phyloP scores from a whole-genome alignment of 228 moss, liverwort and hornwort species.

The Sphagnum fallax region DNA sequence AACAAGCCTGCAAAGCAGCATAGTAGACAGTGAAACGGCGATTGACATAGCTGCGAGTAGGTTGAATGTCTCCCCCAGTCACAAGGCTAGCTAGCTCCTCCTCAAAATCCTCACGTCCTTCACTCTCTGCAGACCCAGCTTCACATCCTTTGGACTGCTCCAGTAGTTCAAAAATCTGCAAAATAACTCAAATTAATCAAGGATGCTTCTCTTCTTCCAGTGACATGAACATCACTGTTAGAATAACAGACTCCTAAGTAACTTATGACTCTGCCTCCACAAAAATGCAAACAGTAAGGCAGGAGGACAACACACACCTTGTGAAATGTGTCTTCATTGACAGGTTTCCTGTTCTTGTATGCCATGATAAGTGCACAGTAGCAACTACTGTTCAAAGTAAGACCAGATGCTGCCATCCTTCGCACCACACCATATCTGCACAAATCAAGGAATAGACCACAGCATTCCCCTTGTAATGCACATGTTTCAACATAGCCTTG shows the following conservation, averaged over 20 bases:
- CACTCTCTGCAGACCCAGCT: slow-evolving; percentile 40
- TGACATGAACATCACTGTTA: too few relatives aligned
- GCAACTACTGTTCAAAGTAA: slow-evolving; percentile 57
- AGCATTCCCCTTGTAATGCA: too few relatives aligned
- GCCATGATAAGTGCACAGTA: slow-evolving; percentile 64
- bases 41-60: slow-evolving; percentile 51
- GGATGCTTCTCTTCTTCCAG: too few relatives aligned
- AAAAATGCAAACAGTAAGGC: too few relatives aligned
- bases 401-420: slow-evolving; percentile 73
- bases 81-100: slow-evolving; percentile 41
- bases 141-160: slow-evolving; percentile 68
- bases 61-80: slow-evolving; percentile 28
- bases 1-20: slow-evolving; percentile 63
- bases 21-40: slow-evolving; percentile 61
- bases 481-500: too few relatives aligned
- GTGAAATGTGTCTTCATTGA: slow-evolving; percentile 30
- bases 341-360: slow-evolving; percentile 51
- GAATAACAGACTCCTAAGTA: too few relatives aligned
- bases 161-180: slow-evolving; percentile 75
- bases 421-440: slow-evolving; percentile 67
- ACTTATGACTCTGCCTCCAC: too few relatives aligned
- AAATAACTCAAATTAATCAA: background rate
- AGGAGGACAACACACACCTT: slow-evolving; percentile 8
- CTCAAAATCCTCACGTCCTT: slow-evolving; percentile 38
- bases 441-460: too few relatives aligned